Base-by-base conservation (phyloP, 768 basidiomycete species). In the Fibroporia radiculosa region DNA sequence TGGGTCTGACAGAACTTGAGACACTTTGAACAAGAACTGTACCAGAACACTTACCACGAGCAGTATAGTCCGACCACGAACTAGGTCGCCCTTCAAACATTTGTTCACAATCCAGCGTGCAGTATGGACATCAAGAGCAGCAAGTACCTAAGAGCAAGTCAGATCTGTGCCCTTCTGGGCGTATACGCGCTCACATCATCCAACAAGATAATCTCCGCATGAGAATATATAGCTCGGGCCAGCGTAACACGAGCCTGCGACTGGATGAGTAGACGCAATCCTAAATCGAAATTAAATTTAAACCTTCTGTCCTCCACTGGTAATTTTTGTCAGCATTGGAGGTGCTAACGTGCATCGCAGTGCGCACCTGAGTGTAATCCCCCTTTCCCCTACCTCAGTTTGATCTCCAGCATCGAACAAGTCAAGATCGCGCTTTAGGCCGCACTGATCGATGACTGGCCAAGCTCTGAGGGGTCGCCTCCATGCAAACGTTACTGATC, bases 191-290 rank as follows among this genome's bases (percentile, higher is more conserved):
- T 47, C 31, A 86, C 75, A 54, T 89, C 86, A 54, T 91, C 87
- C 32, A 89, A 62, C 10, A 91, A 60, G 10, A 91, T 54, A 20
- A 81, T 75, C n/a, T 74, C 59, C 0, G 85, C 78, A 6, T 61
- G 59, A 1, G 74, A 75, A 26, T 82, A 82, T 1, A 81, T 63
- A 0, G 79, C 77, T 6, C 79, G 66, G 11, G 80, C 80, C 13
- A 71, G 50, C 6, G 65, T 68, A 36, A 71, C 55, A n/a, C 68
- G 51, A 6, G 69, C 69, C 56, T 54, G 24, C 19, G 20, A 16
- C n/a, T 4, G 39, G 40, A 23, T 36, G 2, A 26, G 28, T n/a
- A 37, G 3, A 18, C 10, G 29, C 6, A 10, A 10, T 18, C 7
- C 10, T 14, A 7, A 16, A n/a, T 29, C 23, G 6, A 4, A 28